These are phyloP conservation scores for Stephania yunnanensis DNA, from an alignment of 164 flowering plant species.

Conservation along the genomic window DNA sequence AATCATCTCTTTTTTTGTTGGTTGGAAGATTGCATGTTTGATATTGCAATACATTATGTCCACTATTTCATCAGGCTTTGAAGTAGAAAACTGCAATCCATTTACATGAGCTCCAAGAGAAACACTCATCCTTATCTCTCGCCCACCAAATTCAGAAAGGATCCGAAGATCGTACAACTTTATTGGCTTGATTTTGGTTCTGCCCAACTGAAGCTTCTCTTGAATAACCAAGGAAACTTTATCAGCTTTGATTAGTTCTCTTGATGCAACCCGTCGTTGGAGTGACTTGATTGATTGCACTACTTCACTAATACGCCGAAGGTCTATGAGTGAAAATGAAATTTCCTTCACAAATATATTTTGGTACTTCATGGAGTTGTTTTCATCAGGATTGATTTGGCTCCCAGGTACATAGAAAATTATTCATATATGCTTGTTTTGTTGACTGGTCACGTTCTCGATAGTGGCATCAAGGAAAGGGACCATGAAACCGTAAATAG, in stretches of 20 bases:
- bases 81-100: slow-evolving; percentile 69
- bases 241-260: slow-evolving; percentile 87
- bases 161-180: slow-evolving; percentile 66
- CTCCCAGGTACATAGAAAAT: slow-evolving; percentile 80
- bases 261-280: slow-evolving; percentile 55
- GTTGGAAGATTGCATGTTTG: slow-evolving; percentile 86
- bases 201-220: slow-evolving; percentile 65
- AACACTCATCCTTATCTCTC: slow-evolving; percentile 66
- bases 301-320: slow-evolving; percentile 74
- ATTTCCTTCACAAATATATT: slow-evolving; percentile 74
- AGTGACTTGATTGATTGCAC: slow-evolving; percentile 72
- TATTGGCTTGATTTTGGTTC: slow-evolving; percentile 53
- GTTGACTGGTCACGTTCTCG: slow-evolving; percentile 68
- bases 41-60: slow-evolving; percentile 67
- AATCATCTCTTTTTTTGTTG: slow-evolving; percentile 81
- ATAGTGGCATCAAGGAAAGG: slow-evolving; percentile 77
- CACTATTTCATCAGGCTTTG: slow-evolving; percentile 61
- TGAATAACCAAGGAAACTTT: slow-evolving; percentile 83
- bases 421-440: slow-evolving; percentile 61
- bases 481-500: slow-evolving; percentile 71
- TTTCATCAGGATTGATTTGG: slow-evolving; percentile 58
- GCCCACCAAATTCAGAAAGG: slow-evolving; percentile 67
- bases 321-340: slow-evolving; percentile 72
- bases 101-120: slow-evolving; percentile 66
- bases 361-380: slow-evolving; percentile 47